Base-by-base conservation (phyloP, 371 early-diverging fungal genomes). In the Mucor ambiguus region DNA sequence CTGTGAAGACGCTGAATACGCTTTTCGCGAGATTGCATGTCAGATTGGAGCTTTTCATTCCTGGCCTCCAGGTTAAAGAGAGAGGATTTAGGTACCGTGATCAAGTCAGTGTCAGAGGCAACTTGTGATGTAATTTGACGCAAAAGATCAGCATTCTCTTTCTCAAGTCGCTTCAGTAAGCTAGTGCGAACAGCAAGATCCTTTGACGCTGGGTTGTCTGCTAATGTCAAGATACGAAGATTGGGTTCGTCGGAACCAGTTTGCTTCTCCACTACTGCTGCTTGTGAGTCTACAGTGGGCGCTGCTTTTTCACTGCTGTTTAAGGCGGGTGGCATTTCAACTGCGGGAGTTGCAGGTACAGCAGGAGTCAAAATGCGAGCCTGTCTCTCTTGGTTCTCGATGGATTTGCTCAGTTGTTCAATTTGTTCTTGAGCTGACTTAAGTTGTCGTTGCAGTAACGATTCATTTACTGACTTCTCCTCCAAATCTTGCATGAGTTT, bases 141-240 rank as follows among this genome's bases (percentile, higher is more conserved):
- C 14, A 66, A 28, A 11, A 67, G 55, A 11, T 41, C 61, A 8
- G 57, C 44, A 66, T 93, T 93, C 73, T 93, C 93, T 14, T 69
- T 74, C 37, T 69, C 64, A 24, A 93, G 67, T 9, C 85, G 77
- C 16, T 87, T 76, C 18, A 94, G 77, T 62, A 81, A 86, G 7
- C 76, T 71, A 49, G 87, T 78, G n/a, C 93, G 88, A 30, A 91
- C 84, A 24, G 86, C 86, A 57, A 79, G 82, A 54, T 90, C 90
- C 14, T 61, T 71, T 2, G 87, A 76, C 3, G 91, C 85, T 6
- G 94, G 95, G 68, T 93, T 95, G 33, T 92, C 90, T 18, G 79
- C 78, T 7, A 94, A 72, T 74, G 88, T 83, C 58, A 95, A 74
- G 8, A 93, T 80, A 46, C 89, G 58, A 12, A 30, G 24, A 3